phyloP scores from a whole-genome alignment of 2,329 filamentous ascomycete genomes.

The Drechslerella stenobrocha region DNA sequence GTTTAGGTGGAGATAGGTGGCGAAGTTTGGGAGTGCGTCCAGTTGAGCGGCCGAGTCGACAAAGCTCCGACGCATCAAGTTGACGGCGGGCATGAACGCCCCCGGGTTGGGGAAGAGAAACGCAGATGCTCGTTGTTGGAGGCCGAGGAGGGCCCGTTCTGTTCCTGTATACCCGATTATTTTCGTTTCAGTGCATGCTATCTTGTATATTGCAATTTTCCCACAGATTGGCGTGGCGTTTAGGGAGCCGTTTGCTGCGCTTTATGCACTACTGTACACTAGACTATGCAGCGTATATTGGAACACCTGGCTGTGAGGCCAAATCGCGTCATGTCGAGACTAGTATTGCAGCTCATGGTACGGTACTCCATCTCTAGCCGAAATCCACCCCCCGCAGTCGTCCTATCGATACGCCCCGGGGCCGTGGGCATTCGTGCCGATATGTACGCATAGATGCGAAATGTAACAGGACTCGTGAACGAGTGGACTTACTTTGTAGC shows the following conservation, averaged over 20 bases:
- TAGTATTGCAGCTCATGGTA: too few relatives aligned
- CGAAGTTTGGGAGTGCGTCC: slow-evolving; percentile 12
- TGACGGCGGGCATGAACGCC: slow-evolving; percentile 25
- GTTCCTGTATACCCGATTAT: slow-evolving; percentile 31
- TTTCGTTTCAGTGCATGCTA: slow-evolving; percentile 10
- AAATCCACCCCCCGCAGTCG: too few relatives aligned
- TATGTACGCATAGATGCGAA: neutral
- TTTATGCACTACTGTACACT: too few relatives aligned
- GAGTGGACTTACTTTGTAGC: slow-evolving; percentile 35
- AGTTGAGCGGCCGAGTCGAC: slow-evolving; percentile 11
- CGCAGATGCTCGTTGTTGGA: slow-evolving; percentile 15
- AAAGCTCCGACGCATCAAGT: slow-evolving; percentile 34
- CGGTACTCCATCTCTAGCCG: too few relatives aligned
- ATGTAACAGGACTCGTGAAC: neutral
- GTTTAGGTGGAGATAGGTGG: slow-evolving; percentile 38
- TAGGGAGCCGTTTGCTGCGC: too few relatives aligned
- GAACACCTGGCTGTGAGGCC: too few relatives aligned
- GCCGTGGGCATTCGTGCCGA: too few relatives aligned
- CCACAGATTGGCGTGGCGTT: too few relatives aligned
- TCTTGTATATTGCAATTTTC: too few relatives aligned
- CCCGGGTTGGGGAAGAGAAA: slow-evolving; percentile 28
- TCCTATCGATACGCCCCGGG: too few relatives aligned
- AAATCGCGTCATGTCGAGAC: too few relatives aligned
- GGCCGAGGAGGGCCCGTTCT: slow-evolving; percentile 35
- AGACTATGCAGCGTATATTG: too few relatives aligned